Evolutionary conservation across 768 basidiomycete species (phyloP).

Genomic region (Leccinum variicolor): DNA sequence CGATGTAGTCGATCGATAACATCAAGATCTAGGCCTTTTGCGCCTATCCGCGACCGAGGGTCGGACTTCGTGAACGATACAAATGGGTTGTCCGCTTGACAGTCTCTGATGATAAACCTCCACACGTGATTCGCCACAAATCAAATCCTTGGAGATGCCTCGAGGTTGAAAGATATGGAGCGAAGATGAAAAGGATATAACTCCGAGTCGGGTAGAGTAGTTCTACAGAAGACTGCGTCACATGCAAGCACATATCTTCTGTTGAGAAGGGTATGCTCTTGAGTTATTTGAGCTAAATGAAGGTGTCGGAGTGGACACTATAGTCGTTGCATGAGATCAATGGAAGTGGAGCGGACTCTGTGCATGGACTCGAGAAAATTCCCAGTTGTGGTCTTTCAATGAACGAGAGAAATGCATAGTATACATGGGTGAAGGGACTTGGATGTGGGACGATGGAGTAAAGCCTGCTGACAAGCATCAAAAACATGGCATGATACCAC

Average conservation of each 20-base stretch:
- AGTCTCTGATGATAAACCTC: slow-evolving; percentile 7
- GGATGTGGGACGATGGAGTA: slow-evolving; percentile 31
- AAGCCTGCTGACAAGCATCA: slow-evolving; percentile 42
- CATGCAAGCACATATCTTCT: slow-evolving; percentile 6
- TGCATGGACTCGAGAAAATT: slow-evolving; percentile 18
- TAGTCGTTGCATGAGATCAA: slow-evolving; percentile 63
- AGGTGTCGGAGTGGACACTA: slow-evolving; percentile 41
- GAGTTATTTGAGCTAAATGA: slow-evolving; percentile 41
- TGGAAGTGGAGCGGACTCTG: slow-evolving; percentile 40
- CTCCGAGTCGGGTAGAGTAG: neutral
- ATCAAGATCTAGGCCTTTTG: slow-evolving; percentile 36
- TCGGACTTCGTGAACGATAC: slow-evolving; percentile 54
- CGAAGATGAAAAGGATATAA: slow-evolving; percentile 3
- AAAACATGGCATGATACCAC: slow-evolving; percentile 49
- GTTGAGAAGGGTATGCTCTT: slow-evolving; percentile 31
- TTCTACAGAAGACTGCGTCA: neutral
- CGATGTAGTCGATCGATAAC: slow-evolving; percentile 46
- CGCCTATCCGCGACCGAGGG: slow-evolving; percentile 45
- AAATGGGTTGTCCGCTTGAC: slow-evolving; percentile 46
- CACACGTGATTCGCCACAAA: slow-evolving; percentile 26
- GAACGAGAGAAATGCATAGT: slow-evolving; percentile 2
- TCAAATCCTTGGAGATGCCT: slow-evolving; percentile 35
- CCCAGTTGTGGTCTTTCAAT: slow-evolving; percentile 30
- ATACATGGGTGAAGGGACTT: slow-evolving; percentile 37
- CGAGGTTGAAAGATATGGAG: slow-evolving; percentile 31